Conservation (phyloP, 495 filamentous ascomycete species). For the Parachaetomium inaequale region DNA sequence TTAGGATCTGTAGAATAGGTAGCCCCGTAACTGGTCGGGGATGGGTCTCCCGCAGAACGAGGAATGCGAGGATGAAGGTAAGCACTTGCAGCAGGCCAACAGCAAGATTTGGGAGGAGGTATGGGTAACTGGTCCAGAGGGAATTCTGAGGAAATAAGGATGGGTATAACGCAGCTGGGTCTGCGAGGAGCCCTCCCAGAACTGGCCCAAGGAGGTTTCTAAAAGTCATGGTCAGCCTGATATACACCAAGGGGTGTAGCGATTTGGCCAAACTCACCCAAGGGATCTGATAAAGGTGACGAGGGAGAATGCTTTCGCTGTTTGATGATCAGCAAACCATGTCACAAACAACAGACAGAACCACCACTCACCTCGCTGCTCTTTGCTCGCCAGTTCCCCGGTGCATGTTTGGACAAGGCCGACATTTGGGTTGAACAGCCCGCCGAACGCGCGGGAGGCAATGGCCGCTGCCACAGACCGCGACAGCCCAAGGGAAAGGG, state of each 20-base stretch:
- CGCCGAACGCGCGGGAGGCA: slow-evolving; percentile 8
- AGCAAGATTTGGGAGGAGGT: slow-evolving; percentile 14
- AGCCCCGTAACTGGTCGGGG: not conserved
- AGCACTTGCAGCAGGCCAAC: slow-evolving; percentile 6
- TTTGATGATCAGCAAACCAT: not conserved
- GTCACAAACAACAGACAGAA: not conserved
- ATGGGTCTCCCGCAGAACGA: slow-evolving; percentile 8
- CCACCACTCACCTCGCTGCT: slow-evolving; percentile 15
- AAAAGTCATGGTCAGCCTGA: not conserved
- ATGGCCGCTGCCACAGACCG: slow-evolving; percentile 9
- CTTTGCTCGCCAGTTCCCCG: slow-evolving; percentile 10
- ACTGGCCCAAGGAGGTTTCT: slow-evolving; percentile 15
- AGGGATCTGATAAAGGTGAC: slow-evolving; percentile 15
- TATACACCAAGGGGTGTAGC: not conserved
- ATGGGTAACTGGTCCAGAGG: slow-evolving; percentile 1
- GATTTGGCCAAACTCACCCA: slow-evolving; percentile 7
- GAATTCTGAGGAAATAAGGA: slow-evolving; percentile 5
- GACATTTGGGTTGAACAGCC: slow-evolving; percentile 15
- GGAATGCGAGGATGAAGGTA: slow-evolving; percentile 2
- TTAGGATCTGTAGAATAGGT: not conserved
- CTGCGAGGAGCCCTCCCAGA: slow-evolving; percentile 13
- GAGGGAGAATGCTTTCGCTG: slow-evolving; percentile 15
- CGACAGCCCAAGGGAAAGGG: slow-evolving; percentile 4
- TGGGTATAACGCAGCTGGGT: slow-evolving; percentile 10
- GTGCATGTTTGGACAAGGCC: slow-evolving; percentile 16